phyloP scores from a whole-genome alignment of 2,329 filamentous ascomycete genomes.

The Apiospora rasikravindrae region DNA sequence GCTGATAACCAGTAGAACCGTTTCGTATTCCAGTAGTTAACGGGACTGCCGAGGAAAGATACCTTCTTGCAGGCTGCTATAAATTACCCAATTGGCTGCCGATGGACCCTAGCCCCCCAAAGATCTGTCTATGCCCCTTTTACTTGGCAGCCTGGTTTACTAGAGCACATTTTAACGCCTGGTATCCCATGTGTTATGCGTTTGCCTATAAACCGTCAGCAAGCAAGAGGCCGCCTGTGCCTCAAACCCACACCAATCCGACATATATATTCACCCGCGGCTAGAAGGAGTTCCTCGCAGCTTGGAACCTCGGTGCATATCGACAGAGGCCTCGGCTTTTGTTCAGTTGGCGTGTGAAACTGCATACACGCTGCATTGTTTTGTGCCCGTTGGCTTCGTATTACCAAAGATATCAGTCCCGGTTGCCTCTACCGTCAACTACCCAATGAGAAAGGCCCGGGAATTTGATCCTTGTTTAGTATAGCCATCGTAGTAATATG shows the following conservation, averaged over 20 bases:
- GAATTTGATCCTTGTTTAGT: not conserved
- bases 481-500: not conserved
- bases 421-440: not conserved
- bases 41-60: not conserved
- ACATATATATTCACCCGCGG: not conserved
- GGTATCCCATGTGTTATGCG: too few relatives aligned
- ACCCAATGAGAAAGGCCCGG: not conserved
- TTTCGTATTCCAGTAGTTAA: not conserved
- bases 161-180: not conserved
- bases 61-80: not conserved
- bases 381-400: not conserved
- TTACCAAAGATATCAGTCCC: not conserved
- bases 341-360: not conserved
- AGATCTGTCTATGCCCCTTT: not conserved
- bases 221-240: not conserved
- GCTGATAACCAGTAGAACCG: not conserved
- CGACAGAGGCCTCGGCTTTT: not conserved
- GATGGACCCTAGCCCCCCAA: not conserved
- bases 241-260: not conserved
- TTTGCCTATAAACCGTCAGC: not conserved
- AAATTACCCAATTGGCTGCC: not conserved
- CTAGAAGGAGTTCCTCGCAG: not conserved
- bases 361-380: not conserved
- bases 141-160: not conserved
- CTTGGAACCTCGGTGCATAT: not conserved